Evolutionary conservation across 2,329 filamentous ascomycete species (phyloP).

Genomic region (Pseudocercospora pini-densiflorae): DNA sequence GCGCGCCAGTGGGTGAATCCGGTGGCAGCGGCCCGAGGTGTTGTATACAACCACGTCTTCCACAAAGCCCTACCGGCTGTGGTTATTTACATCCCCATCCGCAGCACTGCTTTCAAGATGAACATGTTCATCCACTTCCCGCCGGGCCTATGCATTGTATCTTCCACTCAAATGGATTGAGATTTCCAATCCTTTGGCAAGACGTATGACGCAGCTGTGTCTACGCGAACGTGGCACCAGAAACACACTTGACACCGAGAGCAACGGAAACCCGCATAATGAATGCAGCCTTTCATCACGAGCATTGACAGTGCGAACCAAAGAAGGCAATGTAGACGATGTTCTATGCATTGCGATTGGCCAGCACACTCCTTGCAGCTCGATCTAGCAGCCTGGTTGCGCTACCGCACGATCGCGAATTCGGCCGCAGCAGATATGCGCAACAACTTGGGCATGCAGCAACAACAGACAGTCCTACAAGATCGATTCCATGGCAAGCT

Average conservation of each 20-base stretch:
- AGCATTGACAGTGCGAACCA: not conserved
- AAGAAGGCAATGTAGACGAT: constrained; percentile 3
- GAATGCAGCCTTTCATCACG: not conserved
- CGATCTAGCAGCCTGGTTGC: not conserved
- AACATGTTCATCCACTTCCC: not conserved
- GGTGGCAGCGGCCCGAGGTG: not conserved
- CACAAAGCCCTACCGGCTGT: not conserved
- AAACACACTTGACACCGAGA: not conserved
- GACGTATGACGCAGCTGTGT: constrained; percentile 3
- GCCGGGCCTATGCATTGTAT: not conserved
- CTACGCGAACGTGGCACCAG: constrained; percentile 3
- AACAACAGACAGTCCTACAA: too few relatives aligned
- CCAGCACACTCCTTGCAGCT: not conserved
- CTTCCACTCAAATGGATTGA: not conserved
- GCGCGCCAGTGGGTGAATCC: not conserved
- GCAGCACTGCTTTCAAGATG: not conserved
- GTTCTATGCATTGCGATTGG: not conserved
- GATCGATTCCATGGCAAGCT: too few relatives aligned
- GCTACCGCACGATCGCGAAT: not conserved
- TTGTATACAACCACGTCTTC: not conserved
- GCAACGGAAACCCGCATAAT: not conserved
- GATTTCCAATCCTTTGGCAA: not conserved
- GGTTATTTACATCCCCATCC: not conserved
- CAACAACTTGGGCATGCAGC: not conserved
- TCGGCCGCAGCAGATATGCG: not conserved